Evolutionary conservation across 345 rosid species (phyloP).

Genomic region (Eucalyptus virginea): DNA sequence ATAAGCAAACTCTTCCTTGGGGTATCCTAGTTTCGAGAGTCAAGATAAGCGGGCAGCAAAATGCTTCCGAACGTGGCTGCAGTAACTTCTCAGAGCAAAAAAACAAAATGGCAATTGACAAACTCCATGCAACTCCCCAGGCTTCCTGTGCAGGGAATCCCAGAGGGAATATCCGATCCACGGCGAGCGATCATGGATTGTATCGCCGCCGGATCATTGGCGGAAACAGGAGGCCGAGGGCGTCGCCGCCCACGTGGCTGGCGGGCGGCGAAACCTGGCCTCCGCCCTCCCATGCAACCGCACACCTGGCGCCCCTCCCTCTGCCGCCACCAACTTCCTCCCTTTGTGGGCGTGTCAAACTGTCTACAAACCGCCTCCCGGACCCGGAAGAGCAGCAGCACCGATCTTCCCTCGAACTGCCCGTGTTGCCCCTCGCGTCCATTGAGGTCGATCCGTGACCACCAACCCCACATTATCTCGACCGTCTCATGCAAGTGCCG

Average conservation of each 20-base stretch:
- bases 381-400: background rate
- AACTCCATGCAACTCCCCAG: background rate
- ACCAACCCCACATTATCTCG: background rate
- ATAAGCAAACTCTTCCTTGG: background rate
- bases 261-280: background rate
- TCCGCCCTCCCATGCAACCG: background rate
- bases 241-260: background rate
- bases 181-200: background rate
- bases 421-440: background rate
- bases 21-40: background rate
- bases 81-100: background rate
- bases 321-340: background rate
- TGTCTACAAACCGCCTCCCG: background rate
- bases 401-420: background rate
- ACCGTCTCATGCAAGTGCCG: background rate
- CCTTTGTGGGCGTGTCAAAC: background rate
- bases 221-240: background rate
- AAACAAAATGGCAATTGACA: no score
- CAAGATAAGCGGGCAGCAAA: background rate
- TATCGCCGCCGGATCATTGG: background rate
- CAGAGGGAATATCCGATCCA: background rate
- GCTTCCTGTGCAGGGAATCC: background rate
- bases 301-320: background rate
- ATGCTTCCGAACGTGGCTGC: background rate
- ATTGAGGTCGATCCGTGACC: background rate